phyloP scores from a whole-genome alignment of 331 rosid genomes.

The Pyracantha coccinea region DNA sequence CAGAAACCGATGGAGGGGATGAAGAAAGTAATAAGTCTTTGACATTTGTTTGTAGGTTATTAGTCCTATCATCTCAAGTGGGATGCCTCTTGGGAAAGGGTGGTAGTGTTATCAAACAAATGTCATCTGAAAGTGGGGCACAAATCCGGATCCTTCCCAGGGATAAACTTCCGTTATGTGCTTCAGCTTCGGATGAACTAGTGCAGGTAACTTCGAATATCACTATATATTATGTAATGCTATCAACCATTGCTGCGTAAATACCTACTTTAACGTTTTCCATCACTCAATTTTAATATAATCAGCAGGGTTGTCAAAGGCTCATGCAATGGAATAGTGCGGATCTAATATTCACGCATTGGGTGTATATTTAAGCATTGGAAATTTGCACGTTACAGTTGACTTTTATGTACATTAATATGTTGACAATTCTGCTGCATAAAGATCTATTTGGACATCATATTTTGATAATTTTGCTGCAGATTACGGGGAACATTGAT shows the following conservation, averaged over 20 bases:
- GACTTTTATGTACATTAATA: background rate
- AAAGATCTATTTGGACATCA: background rate
- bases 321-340: background rate
- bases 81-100: conserved; percentile 93
- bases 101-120: conserved; percentile 80
- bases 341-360: background rate
- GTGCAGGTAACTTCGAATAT: conserved; percentile 62
- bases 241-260: background rate
- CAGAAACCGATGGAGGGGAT: conserved; percentile 32
- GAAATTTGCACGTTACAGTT: background rate
- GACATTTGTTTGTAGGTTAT: conserved; percentile 45
- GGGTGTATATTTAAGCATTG: background rate
- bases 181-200: conserved; percentile 53
- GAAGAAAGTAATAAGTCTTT: conserved; percentile 37
- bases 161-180: conserved; percentile 78
- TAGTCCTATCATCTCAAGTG: conserved; percentile 69
- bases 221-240: background rate
- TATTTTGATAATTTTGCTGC: conserved; percentile 21
- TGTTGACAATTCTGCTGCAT: conserved; percentile 23
- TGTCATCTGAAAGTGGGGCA: conserved; percentile 86
- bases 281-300: background rate
- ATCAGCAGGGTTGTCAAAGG: background rate
- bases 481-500: conserved; percentile 70
- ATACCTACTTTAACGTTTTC: background rate
- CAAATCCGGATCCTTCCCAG: conserved; percentile 81